phyloP scores from a whole-genome alignment of 2,329 filamentous ascomycete genomes.

The Penicillium sp. region DNA sequence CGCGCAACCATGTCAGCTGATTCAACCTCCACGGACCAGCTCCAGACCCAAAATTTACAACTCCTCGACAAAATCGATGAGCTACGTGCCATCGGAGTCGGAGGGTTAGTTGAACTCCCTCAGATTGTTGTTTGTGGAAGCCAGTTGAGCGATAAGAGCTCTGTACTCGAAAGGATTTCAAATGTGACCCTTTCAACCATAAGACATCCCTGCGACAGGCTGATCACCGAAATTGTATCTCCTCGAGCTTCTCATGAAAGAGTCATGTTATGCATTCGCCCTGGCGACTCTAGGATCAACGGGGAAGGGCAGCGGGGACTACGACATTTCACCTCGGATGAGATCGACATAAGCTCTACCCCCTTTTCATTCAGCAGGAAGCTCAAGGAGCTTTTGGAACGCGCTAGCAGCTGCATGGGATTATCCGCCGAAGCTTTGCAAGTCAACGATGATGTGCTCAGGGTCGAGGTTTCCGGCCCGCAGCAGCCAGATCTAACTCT shows the following conservation, averaged over 20 bases:
- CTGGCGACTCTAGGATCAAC: conserved; percentile 23
- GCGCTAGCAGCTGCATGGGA: conserved; percentile 59
- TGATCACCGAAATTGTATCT: conserved; percentile 61
- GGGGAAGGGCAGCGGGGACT: conserved; percentile 11
- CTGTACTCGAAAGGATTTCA: conserved; percentile 64
- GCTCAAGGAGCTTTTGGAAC: conserved; percentile 59
- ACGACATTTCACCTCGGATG: conserved; percentile 51
- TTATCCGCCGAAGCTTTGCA: conserved; percentile 47
- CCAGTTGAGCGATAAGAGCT: conserved; percentile 65
- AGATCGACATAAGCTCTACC: conserved; percentile 42
- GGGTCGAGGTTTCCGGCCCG: conserved; percentile 61
- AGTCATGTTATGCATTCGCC: conserved; percentile 48
- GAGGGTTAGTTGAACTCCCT: conserved; percentile 51
- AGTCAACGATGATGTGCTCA: conserved; percentile 52
- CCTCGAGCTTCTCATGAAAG: conserved; percentile 53
- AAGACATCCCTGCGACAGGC: conserved; percentile 59
- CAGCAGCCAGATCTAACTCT: conserved; percentile 62
- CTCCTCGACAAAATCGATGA: conserved; percentile 57
- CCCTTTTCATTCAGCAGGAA: conserved; percentile 55
- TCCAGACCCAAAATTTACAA: conserved; percentile 38
- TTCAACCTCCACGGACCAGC: conserved; percentile 8
- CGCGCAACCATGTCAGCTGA: too few species aligned
- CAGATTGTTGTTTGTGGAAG: conserved; percentile 63
- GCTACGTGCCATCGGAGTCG: conserved; percentile 53
- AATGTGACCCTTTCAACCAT: conserved; percentile 61